Conservation (phyloP, 371 early-diverging fungal species). For the Lichtheimia ramosa region DNA sequence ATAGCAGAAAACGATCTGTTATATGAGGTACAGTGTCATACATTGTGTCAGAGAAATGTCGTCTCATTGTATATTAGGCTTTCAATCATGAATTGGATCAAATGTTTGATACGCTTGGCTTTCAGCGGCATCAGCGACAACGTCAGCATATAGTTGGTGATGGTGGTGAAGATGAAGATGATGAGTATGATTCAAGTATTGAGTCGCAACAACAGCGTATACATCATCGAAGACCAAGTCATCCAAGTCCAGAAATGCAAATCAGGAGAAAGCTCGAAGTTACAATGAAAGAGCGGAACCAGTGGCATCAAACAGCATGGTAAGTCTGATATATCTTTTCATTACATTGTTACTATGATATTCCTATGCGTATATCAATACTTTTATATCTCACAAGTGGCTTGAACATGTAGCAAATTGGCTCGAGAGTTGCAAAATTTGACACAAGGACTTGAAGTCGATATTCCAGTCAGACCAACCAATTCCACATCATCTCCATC, state of each 20-base stretch:
- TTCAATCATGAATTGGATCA: constrained; percentile 27
- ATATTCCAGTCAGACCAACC: not conserved
- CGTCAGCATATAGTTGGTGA: not conserved
- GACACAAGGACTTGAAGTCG: constrained; percentile 3
- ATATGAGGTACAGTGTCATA: constrained; percentile 2
- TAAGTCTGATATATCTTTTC: constrained; percentile 11
- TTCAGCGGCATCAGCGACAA: not conserved
- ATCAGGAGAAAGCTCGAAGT: constrained; percentile 24
- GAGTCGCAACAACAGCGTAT: not conserved
- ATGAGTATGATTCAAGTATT: not conserved
- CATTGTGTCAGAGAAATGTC: not conserved
- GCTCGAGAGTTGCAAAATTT: constrained; percentile 18
- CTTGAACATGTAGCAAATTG: constrained; percentile 10
- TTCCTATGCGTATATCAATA: too few species aligned
- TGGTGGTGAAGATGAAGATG: not conserved
- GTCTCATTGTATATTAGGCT: constrained; percentile 6
- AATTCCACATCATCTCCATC: constrained; percentile 8
- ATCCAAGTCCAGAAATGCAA: constrained; percentile 34
- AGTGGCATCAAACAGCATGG: constrained; percentile 42
- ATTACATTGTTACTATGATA: not conserved
- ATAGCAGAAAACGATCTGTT: constrained; percentile 20
- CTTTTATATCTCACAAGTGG: too few species aligned
- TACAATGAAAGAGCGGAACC: constrained; percentile 33
- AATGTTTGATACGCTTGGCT: constrained; percentile 3
- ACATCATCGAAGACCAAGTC: constrained; percentile 13